Base-by-base conservation (phyloP, 2,329 filamentous ascomycete genomes). In the Cercospora berteroae region DNA sequence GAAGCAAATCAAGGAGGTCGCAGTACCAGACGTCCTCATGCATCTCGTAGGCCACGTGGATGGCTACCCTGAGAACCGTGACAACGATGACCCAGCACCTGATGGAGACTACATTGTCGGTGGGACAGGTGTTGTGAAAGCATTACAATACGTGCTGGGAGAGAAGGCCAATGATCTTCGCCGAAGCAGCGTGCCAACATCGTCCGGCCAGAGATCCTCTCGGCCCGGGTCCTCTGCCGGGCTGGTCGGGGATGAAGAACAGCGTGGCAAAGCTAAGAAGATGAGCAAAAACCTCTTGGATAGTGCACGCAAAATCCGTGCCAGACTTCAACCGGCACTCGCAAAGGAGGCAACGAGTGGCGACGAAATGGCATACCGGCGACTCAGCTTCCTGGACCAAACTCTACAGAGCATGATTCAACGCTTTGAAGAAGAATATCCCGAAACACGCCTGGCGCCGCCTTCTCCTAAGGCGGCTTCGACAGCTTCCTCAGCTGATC, bases 41-140 rank as follows among this genome's bases (percentile, higher is more conserved):
- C 93, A 96, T 77, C 87, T 98, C 50, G 91, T 97, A 33, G 94
- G 94, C 4, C 87, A 92, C 72, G 86, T 83, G 77, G 78, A 87
- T 77, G 78, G 85, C 76, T 72, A 79, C 73, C 70, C 85, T 9
- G 77, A 80, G 13, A 82, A 80, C 58, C 79, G 87, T 23, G 88
- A 90, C 56, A 86, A 89, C 23, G 84, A 88, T 52, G 88, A 90
- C 2, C 84, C 89, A 10, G 90, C 93, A 6, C 91, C 93, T 0
- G 93, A 97, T 71, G 91, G 96, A 67, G 93, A 97, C 78, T 98
- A 98, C 79, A 93, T 98, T 55, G 95, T 98, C 74, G 94, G 94
- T 20, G 94, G 94, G 16, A 97, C 93, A 0, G 95, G 94, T 27
- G 93, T 99, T 1, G 94, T 96, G 59, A 97, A 97, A 80, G 95